Conservation (phyloP, 495 filamentous ascomycete species). For the Aspergillus sclerotiicarbonarius region DNA sequence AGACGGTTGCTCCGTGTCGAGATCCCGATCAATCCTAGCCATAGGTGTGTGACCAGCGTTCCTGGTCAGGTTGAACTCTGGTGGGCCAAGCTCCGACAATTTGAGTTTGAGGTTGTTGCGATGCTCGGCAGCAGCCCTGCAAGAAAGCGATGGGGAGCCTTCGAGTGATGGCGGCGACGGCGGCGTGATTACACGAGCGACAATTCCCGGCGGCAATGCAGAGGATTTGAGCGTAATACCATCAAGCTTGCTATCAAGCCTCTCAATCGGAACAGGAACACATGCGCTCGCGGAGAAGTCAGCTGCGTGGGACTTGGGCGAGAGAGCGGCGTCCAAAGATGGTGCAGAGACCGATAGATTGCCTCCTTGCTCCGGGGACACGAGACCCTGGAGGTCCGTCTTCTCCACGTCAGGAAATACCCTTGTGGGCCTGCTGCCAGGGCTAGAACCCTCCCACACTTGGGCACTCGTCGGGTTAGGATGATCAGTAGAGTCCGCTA, state of each 20-base stretch:
- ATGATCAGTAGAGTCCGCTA: not conserved
- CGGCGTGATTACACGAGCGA: constrained; percentile 47
- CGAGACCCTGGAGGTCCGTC: constrained; percentile 20
- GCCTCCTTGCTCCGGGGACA: constrained; percentile 26
- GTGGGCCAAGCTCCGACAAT: constrained; percentile 40
- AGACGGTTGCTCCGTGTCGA: constrained; percentile 28
- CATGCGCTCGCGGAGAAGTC: constrained; percentile 23
- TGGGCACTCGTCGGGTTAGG: constrained; percentile 18
- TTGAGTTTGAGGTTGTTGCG: constrained; percentile 41
- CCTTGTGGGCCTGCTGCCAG: constrained; percentile 39
- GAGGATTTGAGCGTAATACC: constrained; percentile 50
- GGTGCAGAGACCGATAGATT: constrained; percentile 20
- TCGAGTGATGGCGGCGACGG: constrained; percentile 38
- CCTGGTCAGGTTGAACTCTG: constrained; percentile 37
- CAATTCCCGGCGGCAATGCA: constrained; percentile 40
- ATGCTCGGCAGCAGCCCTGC: constrained; percentile 28
- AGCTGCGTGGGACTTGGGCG: constrained; percentile 31
- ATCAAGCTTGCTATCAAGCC: constrained; percentile 47
- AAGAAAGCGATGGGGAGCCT: constrained; percentile 24
- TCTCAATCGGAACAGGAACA: constrained; percentile 46
- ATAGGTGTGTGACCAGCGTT: constrained; percentile 51
- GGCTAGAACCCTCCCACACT: constrained; percentile 46
- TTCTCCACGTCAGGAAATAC: constrained; percentile 40
- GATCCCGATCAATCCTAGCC: constrained; percentile 40
- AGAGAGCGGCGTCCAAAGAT: constrained; percentile 45